These are phyloP conservation scores for Guyanaporus albipodus DNA, from an alignment of 768 basidiomycete genomes.

Conservation along the genomic window DNA sequence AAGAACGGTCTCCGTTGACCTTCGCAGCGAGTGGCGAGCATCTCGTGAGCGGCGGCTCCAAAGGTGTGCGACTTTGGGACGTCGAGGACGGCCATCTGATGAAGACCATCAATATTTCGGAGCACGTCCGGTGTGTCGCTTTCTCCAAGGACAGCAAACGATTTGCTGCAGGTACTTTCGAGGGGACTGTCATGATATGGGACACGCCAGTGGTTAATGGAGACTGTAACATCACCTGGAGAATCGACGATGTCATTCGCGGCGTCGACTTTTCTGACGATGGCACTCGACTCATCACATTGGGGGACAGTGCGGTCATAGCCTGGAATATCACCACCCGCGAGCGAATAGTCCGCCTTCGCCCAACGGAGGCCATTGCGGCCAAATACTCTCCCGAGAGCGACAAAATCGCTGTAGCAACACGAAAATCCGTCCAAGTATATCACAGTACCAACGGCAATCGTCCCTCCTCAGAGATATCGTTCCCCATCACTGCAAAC, in stretches of 20 bases:
- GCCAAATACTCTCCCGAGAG: not conserved
- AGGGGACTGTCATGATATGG: not conserved
- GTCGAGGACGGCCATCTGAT: not conserved
- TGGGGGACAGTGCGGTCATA: not conserved
- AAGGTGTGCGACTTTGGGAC: not conserved
- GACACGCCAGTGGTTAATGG: too few relatives aligned
- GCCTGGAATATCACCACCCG: not conserved
- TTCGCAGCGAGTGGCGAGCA: not conserved
- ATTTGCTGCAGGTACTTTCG: not conserved
- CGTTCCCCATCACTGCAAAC: not conserved
- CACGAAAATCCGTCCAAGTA: not conserved
- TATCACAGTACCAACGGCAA: not conserved
- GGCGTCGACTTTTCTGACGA: not conserved
- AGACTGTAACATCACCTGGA: too few relatives aligned
- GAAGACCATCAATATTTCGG: not conserved
- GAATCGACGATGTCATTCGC: not conserved
- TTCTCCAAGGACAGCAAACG: not conserved
- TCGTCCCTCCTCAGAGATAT: not conserved
- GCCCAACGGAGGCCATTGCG: not conserved
- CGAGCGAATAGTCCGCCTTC: not conserved
- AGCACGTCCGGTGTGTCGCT: not conserved
- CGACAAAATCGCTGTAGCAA: not conserved
- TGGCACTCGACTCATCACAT: not conserved
- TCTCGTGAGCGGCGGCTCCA: not conserved
- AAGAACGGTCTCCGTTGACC: too few relatives aligned